These are phyloP conservation scores for Blastobotrys proliferans DNA, from an alignment of 1,139 yeast species.

Conservation along the genomic window DNA sequence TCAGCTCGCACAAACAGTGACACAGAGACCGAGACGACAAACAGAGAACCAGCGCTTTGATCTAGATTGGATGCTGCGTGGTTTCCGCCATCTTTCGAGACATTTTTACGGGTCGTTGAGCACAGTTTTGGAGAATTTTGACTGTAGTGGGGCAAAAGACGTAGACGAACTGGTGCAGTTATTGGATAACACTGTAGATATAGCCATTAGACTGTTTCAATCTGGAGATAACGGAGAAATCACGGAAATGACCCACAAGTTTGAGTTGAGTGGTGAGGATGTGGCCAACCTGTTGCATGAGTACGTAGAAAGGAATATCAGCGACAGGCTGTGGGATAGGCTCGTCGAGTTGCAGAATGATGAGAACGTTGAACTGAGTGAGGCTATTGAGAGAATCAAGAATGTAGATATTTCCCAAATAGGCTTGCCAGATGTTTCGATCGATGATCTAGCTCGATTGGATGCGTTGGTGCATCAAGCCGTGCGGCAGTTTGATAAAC, in stretches of 20 bases:
- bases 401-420: slow-evolving; percentile 68
- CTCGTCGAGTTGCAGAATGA: slow-evolving; percentile 28
- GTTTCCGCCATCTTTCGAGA: slow-evolving; percentile 29
- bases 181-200: slow-evolving; percentile 37
- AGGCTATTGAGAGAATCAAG: slow-evolving; percentile 43
- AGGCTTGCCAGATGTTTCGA: slow-evolving; percentile 47
- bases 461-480: slow-evolving; percentile 54
- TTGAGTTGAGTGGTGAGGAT: slow-evolving; percentile 46
- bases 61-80: slow-evolving; percentile 28
- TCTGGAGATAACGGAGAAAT: slow-evolving; percentile 32
- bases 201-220: slow-evolving; percentile 42
- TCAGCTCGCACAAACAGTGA: slow-evolving; percentile 12
- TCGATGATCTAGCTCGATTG: slow-evolving; percentile 32
- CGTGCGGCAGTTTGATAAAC: slow-evolving; percentile 48
- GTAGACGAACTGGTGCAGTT: slow-evolving; percentile 34
- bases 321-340: slow-evolving; percentile 42
- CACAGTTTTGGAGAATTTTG: slow-evolving; percentile 38
- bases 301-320: slow-evolving; percentile 65
- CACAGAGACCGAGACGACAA: background rate
- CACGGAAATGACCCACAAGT: slow-evolving; percentile 31
- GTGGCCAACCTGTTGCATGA: slow-evolving; percentile 55
- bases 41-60: slow-evolving; percentile 10
- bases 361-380: slow-evolving; percentile 37
- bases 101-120: slow-evolving; percentile 31
- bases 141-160: slow-evolving; percentile 31